Evolutionary conservation across 257 asterid genomes (phyloP).

Genomic region (Ballota nigra): DNA sequence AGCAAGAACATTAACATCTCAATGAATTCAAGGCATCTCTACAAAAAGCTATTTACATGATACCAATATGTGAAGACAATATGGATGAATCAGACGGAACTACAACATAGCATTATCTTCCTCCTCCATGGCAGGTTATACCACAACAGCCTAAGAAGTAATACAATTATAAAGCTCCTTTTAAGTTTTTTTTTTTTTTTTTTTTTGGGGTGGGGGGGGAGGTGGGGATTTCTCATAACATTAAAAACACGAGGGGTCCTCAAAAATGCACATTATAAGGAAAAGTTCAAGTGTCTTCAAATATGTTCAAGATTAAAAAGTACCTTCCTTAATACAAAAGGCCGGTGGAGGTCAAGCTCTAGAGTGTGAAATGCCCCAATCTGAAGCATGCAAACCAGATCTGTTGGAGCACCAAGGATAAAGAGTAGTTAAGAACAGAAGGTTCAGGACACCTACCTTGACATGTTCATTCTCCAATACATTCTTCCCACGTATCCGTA

Average conservation of each 20-base stretch:
- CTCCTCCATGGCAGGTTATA: not conserved
- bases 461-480: conserved; percentile 89
- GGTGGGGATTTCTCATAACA: not conserved
- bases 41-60: not conserved
- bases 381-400: conserved; percentile 42
- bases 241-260: not conserved
- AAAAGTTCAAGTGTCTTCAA: not conserved
- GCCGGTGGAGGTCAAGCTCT: conserved; percentile 84
- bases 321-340: conserved; percentile 92
- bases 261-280: not conserved
- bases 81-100: not conserved
- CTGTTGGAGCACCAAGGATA: conserved; percentile 19
- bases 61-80: not conserved
- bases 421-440: conserved; percentile 10
- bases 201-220: not conserved
- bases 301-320: not conserved
- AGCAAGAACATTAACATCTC: not conserved
- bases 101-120: not conserved
- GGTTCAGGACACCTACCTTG: conserved; percentile 51
- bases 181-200: too few relatives aligned
- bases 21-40: not conserved
- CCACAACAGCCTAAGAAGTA: conserved; percentile 3
- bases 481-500: conserved; percentile 95
- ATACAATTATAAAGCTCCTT: not conserved
- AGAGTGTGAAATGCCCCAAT: conserved; percentile 98